Base-by-base conservation (phyloP, 83 land plant species). In the Isoetes engelmannii region DNA sequence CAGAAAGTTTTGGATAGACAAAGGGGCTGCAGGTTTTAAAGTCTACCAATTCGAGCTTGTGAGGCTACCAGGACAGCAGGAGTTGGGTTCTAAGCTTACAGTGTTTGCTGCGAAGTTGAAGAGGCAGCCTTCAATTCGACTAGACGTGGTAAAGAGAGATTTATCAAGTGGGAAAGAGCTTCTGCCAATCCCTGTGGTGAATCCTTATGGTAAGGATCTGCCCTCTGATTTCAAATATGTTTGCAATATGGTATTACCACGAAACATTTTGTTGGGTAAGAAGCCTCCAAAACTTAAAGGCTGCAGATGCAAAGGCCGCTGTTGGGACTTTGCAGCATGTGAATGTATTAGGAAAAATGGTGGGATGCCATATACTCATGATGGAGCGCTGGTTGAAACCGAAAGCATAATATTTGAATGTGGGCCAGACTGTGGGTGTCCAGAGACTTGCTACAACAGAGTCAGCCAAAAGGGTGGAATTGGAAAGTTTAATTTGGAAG, bases 261-360 rank as follows among this genome's bases (percentile, higher is more conserved):
- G 15, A 51, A n/a, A n/a, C 15, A 12, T 51, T 28, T 28, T 28
- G 37, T 2, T 28, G 12, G 54, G 15, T 51, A 51, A 51, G 54
- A 10, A 10, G 12, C 15, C 54, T 51, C 15, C 15, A n/a, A 10
- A 10, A 12, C n/a, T 51, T 51, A n/a, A n/a, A 1, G 54, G 54
- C 15, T 51, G 54, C 54, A n/a, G 3, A 13, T 60, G 63, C 63
- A 21, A 15, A 60, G 20, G 20, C 1, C 20, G 19, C 1, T 64
- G 67, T 17, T 18, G 47, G 17, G 47, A 44, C 17, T 1, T 53
- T 44, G 1, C 8, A 7, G 41, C 12, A 9, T 64, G 67, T 41
- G 13, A 37, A 47, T 64, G 67, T 3, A 64, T 64, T 44, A 9
- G 4, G 9, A 64, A 64, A 17, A 64, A 64, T 17, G 47, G 67